A percentile compares a stretch with the other conserved stretches of the same genome.
Evolutionary conservation across 768 basidiomycete species (phyloP).

Genomic region (Tulasnella calospora): DNA sequence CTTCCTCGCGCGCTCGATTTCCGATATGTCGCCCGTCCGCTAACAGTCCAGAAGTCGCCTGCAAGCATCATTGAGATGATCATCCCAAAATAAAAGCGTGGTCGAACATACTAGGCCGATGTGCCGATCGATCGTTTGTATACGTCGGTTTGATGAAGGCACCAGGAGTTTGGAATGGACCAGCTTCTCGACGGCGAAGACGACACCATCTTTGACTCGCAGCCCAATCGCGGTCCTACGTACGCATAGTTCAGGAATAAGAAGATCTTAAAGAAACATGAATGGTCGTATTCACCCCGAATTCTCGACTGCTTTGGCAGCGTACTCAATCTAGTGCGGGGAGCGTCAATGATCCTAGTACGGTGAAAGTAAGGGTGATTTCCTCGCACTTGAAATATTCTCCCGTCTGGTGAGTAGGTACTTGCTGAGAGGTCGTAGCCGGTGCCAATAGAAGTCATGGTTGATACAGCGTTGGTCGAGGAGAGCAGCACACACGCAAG

Average conservation of each 20-base stretch:
- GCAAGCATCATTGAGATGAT: slow-evolving; percentile 8
- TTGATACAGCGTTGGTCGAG: slow-evolving; percentile 25
- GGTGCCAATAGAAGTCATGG: slow-evolving; percentile 97
- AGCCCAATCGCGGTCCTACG: slow-evolving; percentile 91
- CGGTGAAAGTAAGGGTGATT: not conserved
- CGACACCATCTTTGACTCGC: slow-evolving; percentile 87
- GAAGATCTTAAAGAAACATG: slow-evolving; percentile 11
- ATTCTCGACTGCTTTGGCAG: slow-evolving; percentile 97
- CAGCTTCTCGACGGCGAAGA: slow-evolving; percentile 97
- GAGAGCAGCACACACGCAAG: slow-evolving; percentile 45
- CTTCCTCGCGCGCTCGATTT: slow-evolving; percentile 80
- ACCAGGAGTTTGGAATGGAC: slow-evolving; percentile 94
- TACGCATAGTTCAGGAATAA: slow-evolving; percentile 8
- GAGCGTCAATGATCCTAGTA: slow-evolving; percentile 23
- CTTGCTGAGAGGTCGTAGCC: slow-evolving; percentile 95
- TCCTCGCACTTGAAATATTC: slow-evolving; percentile 87
- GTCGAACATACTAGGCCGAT: slow-evolving; percentile 71
- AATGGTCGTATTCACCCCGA: slow-evolving; percentile 65
- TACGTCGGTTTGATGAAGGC: slow-evolving; percentile 86
- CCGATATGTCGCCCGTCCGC: slow-evolving; percentile 90
- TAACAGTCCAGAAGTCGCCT: slow-evolving; percentile 91
- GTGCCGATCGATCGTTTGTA: slow-evolving; percentile 89
- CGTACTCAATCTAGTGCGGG: slow-evolving; percentile 80
- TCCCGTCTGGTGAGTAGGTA: slow-evolving; percentile 94
- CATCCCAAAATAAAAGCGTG: not conserved